phyloP scores from a whole-genome alignment of 495 filamentous ascomycete species.

The Hypomontagnella monticulosa region DNA sequence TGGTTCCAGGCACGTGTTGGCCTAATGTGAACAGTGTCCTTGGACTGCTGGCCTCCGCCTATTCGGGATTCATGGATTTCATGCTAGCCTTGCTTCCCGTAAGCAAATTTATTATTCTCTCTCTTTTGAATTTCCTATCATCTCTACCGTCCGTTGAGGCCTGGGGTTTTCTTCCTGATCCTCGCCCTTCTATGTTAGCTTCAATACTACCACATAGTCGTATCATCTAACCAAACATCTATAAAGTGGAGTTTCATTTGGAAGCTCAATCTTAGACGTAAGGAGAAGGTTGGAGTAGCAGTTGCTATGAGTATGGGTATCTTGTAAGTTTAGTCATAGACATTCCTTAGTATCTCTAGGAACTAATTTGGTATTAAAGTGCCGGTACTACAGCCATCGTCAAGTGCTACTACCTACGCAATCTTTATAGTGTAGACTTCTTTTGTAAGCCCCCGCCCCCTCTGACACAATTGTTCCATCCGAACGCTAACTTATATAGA shows the following conservation, averaged over 20 bases:
- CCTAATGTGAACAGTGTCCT: slow-evolving; percentile 15
- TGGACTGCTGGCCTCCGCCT: slow-evolving; percentile 23
- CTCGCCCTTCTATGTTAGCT: too few species aligned
- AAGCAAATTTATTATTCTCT: background rate
- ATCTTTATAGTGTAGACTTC: slow-evolving; percentile 12
- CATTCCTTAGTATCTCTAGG: background rate
- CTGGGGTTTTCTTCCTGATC: too few species aligned
- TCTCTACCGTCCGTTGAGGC: too few species aligned
- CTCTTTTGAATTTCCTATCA: too few species aligned
- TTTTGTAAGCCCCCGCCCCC: slow-evolving; percentile 31
- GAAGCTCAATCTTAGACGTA: slow-evolving; percentile 22
- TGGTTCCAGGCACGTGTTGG: slow-evolving; percentile 30
- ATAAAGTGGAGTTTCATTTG: slow-evolving; percentile 31
- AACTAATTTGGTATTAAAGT: background rate
- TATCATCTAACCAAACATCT: too few species aligned
- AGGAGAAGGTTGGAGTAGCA: slow-evolving; percentile 37
- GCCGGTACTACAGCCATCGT: slow-evolving; percentile 16
- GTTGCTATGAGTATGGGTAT: slow-evolving; percentile 41
- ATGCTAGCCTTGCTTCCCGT: slow-evolving; percentile 31
- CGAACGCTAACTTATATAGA: background rate
- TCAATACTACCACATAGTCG: too few species aligned
- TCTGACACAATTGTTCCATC: background rate
- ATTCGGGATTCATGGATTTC: slow-evolving; percentile 35
- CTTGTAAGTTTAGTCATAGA: slow-evolving; percentile 12
- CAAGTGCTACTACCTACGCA: slow-evolving; percentile 14